Evolutionary conservation across 73 alveolate species (phyloP).

Genomic region (Halteria grandinella): DNA sequence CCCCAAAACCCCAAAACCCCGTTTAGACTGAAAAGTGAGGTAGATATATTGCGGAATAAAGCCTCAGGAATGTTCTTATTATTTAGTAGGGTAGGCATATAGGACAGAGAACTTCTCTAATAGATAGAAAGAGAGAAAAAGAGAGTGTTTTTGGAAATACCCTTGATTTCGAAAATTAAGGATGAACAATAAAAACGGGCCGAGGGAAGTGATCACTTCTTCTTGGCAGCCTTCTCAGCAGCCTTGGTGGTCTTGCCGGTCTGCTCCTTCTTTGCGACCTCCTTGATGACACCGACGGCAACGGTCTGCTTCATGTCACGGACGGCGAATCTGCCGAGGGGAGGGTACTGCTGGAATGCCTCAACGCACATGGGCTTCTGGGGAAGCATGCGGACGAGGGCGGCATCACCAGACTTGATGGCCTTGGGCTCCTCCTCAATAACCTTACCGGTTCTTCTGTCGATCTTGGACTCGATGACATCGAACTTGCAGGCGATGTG

Average conservation of each 20-base stretch:
- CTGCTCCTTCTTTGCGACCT: slow-evolving; percentile 61
- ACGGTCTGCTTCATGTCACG: slow-evolving; percentile 97
- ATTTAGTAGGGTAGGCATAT: too few species aligned
- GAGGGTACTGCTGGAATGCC: slow-evolving; percentile 88
- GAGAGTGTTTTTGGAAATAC: too few species aligned
- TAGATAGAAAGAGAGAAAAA: too few species aligned
- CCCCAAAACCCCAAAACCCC: too few species aligned
- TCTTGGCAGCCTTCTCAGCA: slow-evolving; percentile 63
- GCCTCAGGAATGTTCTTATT: too few species aligned
- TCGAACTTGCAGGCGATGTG: slow-evolving; percentile 95
- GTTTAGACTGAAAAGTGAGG: too few species aligned
- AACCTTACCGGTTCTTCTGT: slow-evolving; percentile 92
- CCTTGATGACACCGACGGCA: slow-evolving; percentile 96
- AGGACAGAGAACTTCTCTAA: too few species aligned
- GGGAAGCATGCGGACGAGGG: slow-evolving; percentile 84
- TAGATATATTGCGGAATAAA: too few species aligned
- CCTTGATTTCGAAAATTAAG: too few species aligned
- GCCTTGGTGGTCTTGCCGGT: slow-evolving; percentile 58
- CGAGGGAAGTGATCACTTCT: too few species aligned
- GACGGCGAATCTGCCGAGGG: slow-evolving; percentile 97
- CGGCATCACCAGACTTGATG: slow-evolving; percentile 93
- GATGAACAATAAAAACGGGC: too few species aligned
- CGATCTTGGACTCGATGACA: slow-evolving; percentile 77
- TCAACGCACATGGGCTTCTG: slow-evolving; percentile 92
- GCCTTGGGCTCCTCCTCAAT: slow-evolving; percentile 89